Base-by-base conservation (phyloP, 306 rosid species). In the Dryas drummondii region DNA sequence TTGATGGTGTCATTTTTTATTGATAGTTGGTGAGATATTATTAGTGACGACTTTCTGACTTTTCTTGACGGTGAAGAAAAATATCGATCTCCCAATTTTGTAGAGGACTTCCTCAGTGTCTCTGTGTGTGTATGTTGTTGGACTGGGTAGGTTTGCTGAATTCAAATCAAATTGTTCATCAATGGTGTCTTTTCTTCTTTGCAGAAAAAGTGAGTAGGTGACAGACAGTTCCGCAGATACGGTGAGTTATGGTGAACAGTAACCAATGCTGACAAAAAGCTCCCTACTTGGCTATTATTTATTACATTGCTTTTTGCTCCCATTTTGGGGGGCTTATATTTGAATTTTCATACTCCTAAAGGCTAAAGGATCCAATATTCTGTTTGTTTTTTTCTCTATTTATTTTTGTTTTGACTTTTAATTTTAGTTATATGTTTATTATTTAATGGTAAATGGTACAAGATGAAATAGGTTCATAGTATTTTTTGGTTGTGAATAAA, bases 41-140 rank as follows among this genome's bases (percentile, higher is more conserved):
- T 32, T 32, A 32, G 37, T 32, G 2, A 32, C 37, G 37, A 32
- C 37, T 32, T 32, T 32, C 37, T 32, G 37, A 32, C 37, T 32
- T 32, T 32, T 32, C 37, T 32, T 32, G 37, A 32, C 3, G 37
- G 37, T 32, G 37, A 32, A 32, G 37, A 42, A 67, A 67, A 17
- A 58, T 41, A 13, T 32, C 37, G 37, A 32, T 48, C 80, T 71
- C 81, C 79, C 82, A 73, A 54, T 82, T 85, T 74, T 85, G 89
- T 74, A 19, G 74, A 70, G 79, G 42, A 22, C 49, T 19, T 44
- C 37, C 37, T 32, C 37, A 32, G 32, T 11, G 61, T 72, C 68
- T 62, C 51, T 41, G 27, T 41, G 51, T 32, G 37, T 32, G 37
- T 32, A 26, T 22, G 19, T 27, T 72, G 45, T 27, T 72, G 45